Percentiles rank a stretch among this genome's conserved stretches.
Evolutionary conservation across 169 alveolate genomes (phyloP).

Genomic region (Cardiosporidium cionae): DNA sequence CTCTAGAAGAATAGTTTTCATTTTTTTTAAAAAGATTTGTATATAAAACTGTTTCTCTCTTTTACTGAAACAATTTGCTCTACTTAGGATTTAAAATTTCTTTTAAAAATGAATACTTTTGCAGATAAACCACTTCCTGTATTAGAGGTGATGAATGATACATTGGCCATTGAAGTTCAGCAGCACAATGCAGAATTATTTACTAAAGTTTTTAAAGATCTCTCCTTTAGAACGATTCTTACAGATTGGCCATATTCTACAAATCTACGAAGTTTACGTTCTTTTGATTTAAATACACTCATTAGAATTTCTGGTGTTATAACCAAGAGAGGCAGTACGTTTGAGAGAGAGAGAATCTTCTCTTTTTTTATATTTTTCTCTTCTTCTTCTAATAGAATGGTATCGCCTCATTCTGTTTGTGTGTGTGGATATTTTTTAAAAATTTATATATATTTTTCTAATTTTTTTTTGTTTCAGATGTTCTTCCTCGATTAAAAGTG

Average conservation of each 20-base stretch:
- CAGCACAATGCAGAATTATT: conserved; percentile 2
- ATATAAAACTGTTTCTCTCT: background rate
- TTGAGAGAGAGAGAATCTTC: background rate
- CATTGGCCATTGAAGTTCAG: conserved; percentile 1
- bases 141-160: conserved; percentile 4
- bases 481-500: background rate
- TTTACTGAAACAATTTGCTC: background rate
- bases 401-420: background rate
- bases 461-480: background rate
- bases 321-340: conserved; percentile 1
- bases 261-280: conserved; percentile 1
- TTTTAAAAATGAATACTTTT: background rate
- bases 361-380: background rate
- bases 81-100: background rate
- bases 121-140: background rate
- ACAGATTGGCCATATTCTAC: conserved; percentile 12
- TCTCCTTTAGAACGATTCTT: background rate
- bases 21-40: background rate
- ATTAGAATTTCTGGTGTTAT: conserved; percentile 8
- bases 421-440: background rate
- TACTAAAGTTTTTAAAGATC: too few relatives aligned
- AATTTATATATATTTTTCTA: background rate
- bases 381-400: background rate
- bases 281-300: background rate
- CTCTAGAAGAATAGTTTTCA: background rate